A percentile compares a stretch with the other conserved stretches of the same genome.
phyloP scores from a whole-genome alignment of 2,329 filamentous ascomycete genomes.

The Samsoniella hepiali region DNA sequence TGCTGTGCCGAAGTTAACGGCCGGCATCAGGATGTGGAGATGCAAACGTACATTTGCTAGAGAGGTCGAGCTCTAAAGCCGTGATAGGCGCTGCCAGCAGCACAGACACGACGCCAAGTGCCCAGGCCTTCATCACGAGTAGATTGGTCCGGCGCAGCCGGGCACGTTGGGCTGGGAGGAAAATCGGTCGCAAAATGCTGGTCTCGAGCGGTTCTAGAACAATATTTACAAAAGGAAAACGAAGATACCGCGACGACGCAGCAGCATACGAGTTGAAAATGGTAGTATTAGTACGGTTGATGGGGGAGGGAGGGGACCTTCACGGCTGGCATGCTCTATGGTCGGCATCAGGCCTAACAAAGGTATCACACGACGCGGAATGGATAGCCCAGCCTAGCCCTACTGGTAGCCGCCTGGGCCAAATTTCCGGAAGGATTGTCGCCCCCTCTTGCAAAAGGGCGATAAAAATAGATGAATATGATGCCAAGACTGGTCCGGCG shows the following conservation, averaged over 20 bases:
- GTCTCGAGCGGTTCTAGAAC: too few relatives aligned
- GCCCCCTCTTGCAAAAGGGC: neutral
- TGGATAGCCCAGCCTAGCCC: neutral
- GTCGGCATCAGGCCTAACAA: neutral
- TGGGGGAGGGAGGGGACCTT: neutral
- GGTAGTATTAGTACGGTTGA: neutral
- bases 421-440: neutral
- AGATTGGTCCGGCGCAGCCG: neutral
- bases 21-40: neutral
- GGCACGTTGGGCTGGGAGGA: neutral
- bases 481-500: neutral
- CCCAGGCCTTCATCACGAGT: conserved; percentile 2
- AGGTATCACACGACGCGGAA: neutral
- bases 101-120: neutral
- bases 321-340: too few relatives aligned
- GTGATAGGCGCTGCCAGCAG: conserved; percentile 3
- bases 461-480: neutral
- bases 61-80: neutral
- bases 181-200: neutral
- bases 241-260: neutral
- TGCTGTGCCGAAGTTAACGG: conserved; percentile 30
- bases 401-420: neutral
- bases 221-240: neutral
- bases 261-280: neutral
- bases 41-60: neutral